Evolutionary conservation across 345 rosid genomes (phyloP).

Genomic region (Aquilaria yunnanensis): DNA sequence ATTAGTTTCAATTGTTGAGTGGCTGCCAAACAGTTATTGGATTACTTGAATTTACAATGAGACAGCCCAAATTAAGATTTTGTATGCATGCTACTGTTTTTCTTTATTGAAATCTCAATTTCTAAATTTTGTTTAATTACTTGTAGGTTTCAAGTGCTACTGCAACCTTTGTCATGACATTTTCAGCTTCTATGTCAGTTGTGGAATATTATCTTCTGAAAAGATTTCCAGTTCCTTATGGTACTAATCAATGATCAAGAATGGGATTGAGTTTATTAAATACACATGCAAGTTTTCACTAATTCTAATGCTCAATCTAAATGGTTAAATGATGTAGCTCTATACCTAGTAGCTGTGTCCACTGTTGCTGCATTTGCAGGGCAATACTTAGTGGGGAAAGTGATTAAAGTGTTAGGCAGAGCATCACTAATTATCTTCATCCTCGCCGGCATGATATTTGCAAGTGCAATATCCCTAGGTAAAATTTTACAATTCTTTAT

Average conservation of each 20-base stretch:
- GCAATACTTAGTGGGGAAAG: slow-evolving; percentile 24
- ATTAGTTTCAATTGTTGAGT: too few species aligned
- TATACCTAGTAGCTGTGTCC: slow-evolving; percentile 25
- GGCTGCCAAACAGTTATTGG: too few species aligned
- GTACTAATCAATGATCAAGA: slow-evolving; percentile 14
- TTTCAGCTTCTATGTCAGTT: slow-evolving; percentile 46
- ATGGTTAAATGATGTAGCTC: slow-evolving; percentile 14
- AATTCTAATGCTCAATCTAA: too few species aligned
- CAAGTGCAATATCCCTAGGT: slow-evolving; percentile 31
- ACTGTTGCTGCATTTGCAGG: slow-evolving; percentile 30
- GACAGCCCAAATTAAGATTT: too few species aligned
- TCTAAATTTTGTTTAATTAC: neutral
- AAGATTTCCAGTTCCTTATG: slow-evolving; percentile 47
- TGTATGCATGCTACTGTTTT: too few species aligned
- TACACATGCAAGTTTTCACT: too few species aligned
- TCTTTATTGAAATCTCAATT: too few species aligned
- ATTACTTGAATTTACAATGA: too few species aligned
- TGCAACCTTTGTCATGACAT: slow-evolving; percentile 40
- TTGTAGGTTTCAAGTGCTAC: slow-evolving; percentile 47
- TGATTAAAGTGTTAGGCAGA: slow-evolving; percentile 26
- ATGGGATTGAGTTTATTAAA: neutral
- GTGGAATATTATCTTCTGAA: slow-evolving; percentile 38
- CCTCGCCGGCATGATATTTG: slow-evolving; percentile 25
- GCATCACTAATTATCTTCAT: slow-evolving; percentile 32
- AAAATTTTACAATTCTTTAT: neutral